phyloP scores from a whole-genome alignment of 192 early-diverging fungal species.

The Backusella mclennaniae region DNA sequence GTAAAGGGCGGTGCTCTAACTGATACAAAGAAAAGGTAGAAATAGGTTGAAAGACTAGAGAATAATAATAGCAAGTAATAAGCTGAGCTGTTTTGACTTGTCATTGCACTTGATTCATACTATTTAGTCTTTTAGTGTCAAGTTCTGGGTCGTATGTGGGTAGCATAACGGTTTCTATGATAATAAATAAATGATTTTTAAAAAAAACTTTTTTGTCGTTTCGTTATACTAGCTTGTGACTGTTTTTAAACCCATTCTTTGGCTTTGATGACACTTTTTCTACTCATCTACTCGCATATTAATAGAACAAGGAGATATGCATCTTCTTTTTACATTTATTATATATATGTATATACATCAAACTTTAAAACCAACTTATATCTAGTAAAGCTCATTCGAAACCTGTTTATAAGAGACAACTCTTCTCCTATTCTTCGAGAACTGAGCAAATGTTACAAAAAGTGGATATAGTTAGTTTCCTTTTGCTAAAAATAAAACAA shows the following conservation, averaged over 20 bases:
- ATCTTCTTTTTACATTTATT: background rate
- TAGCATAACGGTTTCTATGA: background rate
- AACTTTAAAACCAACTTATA: background rate
- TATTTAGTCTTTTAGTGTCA: background rate
- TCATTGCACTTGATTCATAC: background rate
- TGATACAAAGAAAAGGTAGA: background rate
- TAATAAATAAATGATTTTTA: background rate
- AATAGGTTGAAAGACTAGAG: conserved; percentile 4
- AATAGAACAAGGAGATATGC: background rate
- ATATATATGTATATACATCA: background rate
- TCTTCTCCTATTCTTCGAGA: background rate
- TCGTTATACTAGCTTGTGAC: background rate
- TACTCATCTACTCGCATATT: background rate
- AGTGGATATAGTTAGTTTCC: background rate
- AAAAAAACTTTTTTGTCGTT: background rate
- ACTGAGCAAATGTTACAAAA: background rate
- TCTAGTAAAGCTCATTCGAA: background rate
- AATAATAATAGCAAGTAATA: background rate
- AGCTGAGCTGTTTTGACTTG: background rate
- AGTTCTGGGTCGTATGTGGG: conserved; percentile 1
- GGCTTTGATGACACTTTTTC: no score
- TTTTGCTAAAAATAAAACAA: background rate
- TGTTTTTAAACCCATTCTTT: background rate
- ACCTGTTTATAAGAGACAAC: background rate
- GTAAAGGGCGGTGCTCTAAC: background rate